Percentiles rank a stretch among this genome's conserved stretches.
Conservation (phyloP, 768 basidiomycete species). For the Lactarius evosmus region DNA sequence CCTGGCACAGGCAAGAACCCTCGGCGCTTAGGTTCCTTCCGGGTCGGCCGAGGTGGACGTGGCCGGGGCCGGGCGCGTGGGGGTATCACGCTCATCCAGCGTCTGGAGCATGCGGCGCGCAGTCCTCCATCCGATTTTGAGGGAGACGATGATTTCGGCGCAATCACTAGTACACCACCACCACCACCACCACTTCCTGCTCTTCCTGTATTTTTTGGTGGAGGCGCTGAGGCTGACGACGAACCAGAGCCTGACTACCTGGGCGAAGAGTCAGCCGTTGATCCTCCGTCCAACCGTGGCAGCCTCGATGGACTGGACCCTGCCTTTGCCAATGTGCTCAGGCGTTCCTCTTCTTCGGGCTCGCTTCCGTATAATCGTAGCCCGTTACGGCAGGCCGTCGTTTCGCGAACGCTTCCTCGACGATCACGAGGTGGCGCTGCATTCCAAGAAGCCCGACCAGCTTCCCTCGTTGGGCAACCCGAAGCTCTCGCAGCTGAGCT, state of each 20-base stretch:
- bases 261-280: conserved; percentile 39
- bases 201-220: conserved; percentile 23
- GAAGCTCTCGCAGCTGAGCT: conserved; percentile 67
- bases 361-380: conserved; percentile 48
- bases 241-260: conserved; percentile 31
- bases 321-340: conserved; percentile 73
- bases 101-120: conserved; percentile 26
- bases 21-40: conserved; percentile 21
- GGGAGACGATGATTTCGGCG: conserved; percentile 26
- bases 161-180: conserved; percentile 25
- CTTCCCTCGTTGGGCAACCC: conserved; percentile 67
- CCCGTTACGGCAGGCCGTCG: conserved; percentile 58
- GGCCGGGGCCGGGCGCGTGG: conserved; percentile 25
- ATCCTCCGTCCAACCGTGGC: conserved; percentile 53
- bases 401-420: conserved; percentile 49
- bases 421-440: conserved; percentile 63
- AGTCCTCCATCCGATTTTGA: conserved; percentile 25
- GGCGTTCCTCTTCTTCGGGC: conserved; percentile 46
- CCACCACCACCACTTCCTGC: conserved; percentile 20
- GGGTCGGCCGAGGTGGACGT: conserved; percentile 22
- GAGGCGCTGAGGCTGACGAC: conserved; percentile 33
- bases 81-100: conserved; percentile 26
- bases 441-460: conserved; percentile 65
- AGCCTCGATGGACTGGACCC: conserved; percentile 89
- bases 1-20: conserved; percentile 20